Percentiles rank a stretch among this genome's conserved stretches.
These are phyloP conservation scores for Boletellus emodensis DNA, from an alignment of 768 basidiomycete species.

Conservation along the genomic window DNA sequence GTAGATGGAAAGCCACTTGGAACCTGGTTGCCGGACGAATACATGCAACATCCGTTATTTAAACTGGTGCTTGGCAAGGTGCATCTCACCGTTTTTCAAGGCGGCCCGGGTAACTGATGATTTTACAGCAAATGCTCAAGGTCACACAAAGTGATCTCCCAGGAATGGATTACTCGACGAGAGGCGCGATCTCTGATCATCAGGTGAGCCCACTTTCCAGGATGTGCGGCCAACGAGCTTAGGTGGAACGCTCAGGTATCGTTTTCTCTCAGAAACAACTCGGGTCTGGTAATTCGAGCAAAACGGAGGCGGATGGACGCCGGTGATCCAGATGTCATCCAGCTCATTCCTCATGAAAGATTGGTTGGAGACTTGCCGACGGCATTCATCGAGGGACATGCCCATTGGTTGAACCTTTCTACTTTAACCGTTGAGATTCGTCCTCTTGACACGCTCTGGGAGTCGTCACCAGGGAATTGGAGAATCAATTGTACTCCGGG, in stretches of 20 bases:
- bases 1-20: slow-evolving; percentile 23
- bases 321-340: slow-evolving; percentile 2
- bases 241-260: slow-evolving; percentile 1
- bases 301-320: background rate
- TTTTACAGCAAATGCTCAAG: slow-evolving; percentile 8
- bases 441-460: slow-evolving; percentile 23
- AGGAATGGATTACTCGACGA: slow-evolving; percentile 24
- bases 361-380: slow-evolving; percentile 26
- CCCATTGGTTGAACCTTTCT: slow-evolving; percentile 32
- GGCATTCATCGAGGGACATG: slow-evolving; percentile 17
- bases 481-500: slow-evolving; percentile 9
- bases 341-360: slow-evolving; percentile 25
- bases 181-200: slow-evolving; percentile 15
- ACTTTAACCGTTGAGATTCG: slow-evolving; percentile 27
- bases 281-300: slow-evolving; percentile 13
- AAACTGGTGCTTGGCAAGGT: slow-evolving; percentile 19
- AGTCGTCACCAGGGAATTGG: slow-evolving; percentile 27
- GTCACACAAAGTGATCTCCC: slow-evolving; percentile 19
- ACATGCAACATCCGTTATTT: slow-evolving; percentile 15
- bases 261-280: slow-evolving; percentile 5
- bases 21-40: slow-evolving; percentile 7
- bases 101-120: background rate
- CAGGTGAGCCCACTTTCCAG: slow-evolving; percentile 5
- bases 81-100: background rate
- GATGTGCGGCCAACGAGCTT: background rate